phyloP scores from a whole-genome alignment of 495 filamentous ascomycete genomes.

The Achaetomiella virescens region DNA sequence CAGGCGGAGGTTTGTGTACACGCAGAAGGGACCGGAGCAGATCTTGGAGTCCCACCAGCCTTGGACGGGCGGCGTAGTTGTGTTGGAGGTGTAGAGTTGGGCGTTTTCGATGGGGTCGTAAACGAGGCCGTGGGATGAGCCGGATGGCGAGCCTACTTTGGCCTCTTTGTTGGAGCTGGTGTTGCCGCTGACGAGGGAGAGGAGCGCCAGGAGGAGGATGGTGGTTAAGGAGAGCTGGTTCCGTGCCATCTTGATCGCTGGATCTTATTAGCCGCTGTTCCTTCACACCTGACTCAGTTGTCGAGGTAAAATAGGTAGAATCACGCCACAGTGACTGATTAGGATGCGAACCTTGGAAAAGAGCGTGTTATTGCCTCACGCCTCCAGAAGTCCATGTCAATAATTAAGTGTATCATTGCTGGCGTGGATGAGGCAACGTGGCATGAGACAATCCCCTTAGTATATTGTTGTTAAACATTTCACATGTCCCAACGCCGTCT shows the following conservation, averaged over 20 bases:
- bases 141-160: constrained; percentile 5
- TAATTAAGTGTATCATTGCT: too few relatives aligned
- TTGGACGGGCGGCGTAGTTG: constrained; percentile 18
- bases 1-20: constrained; percentile 29
- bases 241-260: constrained; percentile 22
- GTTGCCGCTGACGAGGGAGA: constrained; percentile 7
- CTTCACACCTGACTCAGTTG: too few relatives aligned
- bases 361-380: too few relatives aligned
- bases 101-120: constrained; percentile 26
- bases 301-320: too few relatives aligned
- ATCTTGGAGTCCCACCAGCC: constrained; percentile 27
- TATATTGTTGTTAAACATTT: constrained; percentile 3
- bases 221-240: constrained; percentile 9
- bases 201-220: constrained; percentile 17
- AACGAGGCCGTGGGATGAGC: constrained; percentile 20
- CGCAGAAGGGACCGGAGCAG: constrained; percentile 30
- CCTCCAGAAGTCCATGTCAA: too few relatives aligned
- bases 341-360: too few relatives aligned
- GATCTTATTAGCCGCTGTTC: too few relatives aligned
- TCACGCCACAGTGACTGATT: too few relatives aligned
- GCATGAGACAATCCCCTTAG: constrained; percentile 18
- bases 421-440: constrained; percentile 22
- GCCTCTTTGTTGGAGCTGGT: constrained; percentile 1
- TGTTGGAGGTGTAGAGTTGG: constrained; percentile 22
- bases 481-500: constrained; percentile 3